These are phyloP conservation scores for Rhododendron vialii DNA, from an alignment of 148 eudicot genomes.

Conservation along the genomic window DNA sequence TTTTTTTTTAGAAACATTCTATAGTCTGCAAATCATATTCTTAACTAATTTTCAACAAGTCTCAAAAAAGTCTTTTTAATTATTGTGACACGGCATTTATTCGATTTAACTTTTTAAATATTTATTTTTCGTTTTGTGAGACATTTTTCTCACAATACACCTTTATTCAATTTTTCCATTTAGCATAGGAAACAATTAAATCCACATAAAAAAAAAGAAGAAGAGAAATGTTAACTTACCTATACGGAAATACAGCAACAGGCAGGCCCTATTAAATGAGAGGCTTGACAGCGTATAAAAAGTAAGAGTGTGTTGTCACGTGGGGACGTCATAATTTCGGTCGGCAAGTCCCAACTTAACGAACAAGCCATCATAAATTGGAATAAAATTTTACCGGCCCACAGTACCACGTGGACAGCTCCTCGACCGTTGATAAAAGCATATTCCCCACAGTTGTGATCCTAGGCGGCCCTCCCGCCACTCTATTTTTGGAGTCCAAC, in stretches of 20 bases:
- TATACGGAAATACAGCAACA: no score
- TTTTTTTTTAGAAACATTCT: no score
- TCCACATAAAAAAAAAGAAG: no score
- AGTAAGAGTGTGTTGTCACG: constrained; percentile 19
- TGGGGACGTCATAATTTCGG: constrained; percentile 25
- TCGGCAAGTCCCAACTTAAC: constrained; percentile 15
- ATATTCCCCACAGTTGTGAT: neutral
- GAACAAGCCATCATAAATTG: neutral
- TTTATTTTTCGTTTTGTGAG: no score
- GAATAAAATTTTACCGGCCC: neutral
- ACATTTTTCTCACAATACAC: no score
- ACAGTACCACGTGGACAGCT: neutral
- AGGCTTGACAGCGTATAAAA: constrained; percentile 6
- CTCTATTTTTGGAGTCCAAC: neutral
- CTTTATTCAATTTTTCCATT: no score
- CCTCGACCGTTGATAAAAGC: neutral
- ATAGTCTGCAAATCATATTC: no score
- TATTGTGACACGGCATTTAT: neutral
- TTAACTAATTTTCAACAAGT: no score
- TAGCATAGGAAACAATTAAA: no score
- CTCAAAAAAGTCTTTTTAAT: no score
- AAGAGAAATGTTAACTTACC: no score
- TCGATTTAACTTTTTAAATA: neutral
- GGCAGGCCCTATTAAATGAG: no score
- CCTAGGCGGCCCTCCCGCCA: neutral